phyloP scores from a whole-genome alignment of 441 rosid species.

The Erodium chrysanthum region DNA sequence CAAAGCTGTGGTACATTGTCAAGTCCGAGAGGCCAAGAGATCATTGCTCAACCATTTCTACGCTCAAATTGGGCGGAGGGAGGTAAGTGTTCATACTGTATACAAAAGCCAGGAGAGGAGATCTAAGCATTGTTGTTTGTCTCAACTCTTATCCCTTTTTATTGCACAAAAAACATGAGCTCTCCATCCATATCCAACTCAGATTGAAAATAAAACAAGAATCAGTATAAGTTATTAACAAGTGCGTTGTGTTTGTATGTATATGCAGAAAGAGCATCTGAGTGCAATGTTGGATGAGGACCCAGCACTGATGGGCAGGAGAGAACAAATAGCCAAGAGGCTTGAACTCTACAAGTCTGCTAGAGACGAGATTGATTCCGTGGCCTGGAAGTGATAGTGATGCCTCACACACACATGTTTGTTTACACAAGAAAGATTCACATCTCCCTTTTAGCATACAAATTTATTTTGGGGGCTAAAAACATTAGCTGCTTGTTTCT shows the following conservation, averaged over 20 bases:
- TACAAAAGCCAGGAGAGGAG: background rate
- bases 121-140: no score
- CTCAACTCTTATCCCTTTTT: no score
- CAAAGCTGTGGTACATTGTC: conserved; percentile 95
- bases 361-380: conserved; percentile 85
- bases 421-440: background rate
- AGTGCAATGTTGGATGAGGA: conserved; percentile 93
- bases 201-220: no score
- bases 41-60: conserved; percentile 76
- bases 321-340: conserved; percentile 63
- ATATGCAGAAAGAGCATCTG: conserved; percentile 70
- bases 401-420: conserved; percentile 22
- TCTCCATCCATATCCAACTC: no score
- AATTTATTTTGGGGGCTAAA: background rate
- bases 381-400: conserved; percentile 80
- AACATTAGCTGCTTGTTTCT: background rate
- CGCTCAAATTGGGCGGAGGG: conserved; percentile 77
- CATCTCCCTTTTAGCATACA: background rate
- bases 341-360: conserved; percentile 95
- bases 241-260: no score
- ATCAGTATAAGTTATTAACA: background rate
- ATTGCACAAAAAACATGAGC: no score
- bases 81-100: conserved; percentile 42
- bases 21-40: conserved; percentile 90
- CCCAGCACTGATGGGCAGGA: conserved; percentile 85